phyloP scores from a whole-genome alignment of 176 grass and related monocot genomes.

The Rhynchospora pubera region DNA sequence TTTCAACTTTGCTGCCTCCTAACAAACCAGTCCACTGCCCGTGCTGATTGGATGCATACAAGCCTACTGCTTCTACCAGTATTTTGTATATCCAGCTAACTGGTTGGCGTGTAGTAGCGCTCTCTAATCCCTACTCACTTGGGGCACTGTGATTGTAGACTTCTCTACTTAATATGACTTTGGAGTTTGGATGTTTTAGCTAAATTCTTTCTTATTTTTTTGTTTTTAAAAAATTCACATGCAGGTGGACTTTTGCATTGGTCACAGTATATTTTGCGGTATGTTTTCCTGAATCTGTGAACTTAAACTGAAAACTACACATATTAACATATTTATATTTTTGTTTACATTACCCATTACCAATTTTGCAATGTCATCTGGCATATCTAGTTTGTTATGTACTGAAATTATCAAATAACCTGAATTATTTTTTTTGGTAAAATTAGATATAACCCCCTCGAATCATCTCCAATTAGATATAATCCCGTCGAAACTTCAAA shows the following conservation, averaged over 20 bases:
- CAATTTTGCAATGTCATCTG: neutral
- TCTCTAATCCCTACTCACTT: neutral
- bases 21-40: neutral
- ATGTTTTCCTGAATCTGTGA: neutral
- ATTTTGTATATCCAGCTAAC: neutral
- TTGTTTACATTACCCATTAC: neutral
- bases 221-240: neutral
- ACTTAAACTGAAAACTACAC: neutral
- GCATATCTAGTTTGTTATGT: neutral
- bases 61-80: neutral
- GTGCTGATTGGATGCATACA: neutral
- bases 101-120: neutral
- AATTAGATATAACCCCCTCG: too few species aligned
- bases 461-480: too few species aligned
- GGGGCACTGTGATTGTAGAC: neutral
- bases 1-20: neutral
- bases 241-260: slow-evolving; percentile 40
- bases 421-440: too few species aligned
- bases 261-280: slow-evolving; percentile 34
- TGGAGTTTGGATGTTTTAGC: neutral
- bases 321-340: too few species aligned
- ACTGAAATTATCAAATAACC: neutral
- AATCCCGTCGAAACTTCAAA: too few species aligned
- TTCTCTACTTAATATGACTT: neutral
- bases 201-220: neutral